A percentile compares a stretch with the other conserved stretches of the same genome.
These are phyloP conservation scores for Botrytis byssoidea DNA, from an alignment of 2,329 filamentous ascomycete species.

Conservation along the genomic window DNA sequence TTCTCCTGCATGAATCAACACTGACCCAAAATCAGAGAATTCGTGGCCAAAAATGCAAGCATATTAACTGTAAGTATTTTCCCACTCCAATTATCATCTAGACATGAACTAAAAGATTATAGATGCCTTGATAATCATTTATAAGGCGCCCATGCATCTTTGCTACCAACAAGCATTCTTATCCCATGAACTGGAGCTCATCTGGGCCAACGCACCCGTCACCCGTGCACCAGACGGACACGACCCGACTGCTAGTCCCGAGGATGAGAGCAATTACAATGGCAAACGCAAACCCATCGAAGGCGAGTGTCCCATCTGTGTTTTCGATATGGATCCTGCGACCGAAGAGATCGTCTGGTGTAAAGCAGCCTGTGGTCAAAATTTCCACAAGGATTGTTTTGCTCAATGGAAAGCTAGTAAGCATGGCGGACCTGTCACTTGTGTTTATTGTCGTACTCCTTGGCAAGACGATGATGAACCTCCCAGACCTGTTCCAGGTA, in stretches of 20 bases:
- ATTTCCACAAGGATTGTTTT: conserved; percentile 54
- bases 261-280: conserved; percentile 23
- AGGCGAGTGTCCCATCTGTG: conserved; percentile 29
- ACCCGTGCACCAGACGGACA: conserved; percentile 24
- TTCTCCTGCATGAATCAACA: background rate
- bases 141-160: conserved; percentile 27
- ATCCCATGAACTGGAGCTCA: conserved; percentile 25
- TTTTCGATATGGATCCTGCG: conserved; percentile 33
- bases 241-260: conserved; percentile 1
- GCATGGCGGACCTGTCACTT: conserved; percentile 47
- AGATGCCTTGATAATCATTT: conserved; percentile 30
- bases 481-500: conserved; percentile 11
- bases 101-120: background rate
- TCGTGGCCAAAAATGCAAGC: conserved; percentile 30
- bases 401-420: conserved; percentile 53
- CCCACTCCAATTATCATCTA: background rate
- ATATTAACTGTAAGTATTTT: conserved; percentile 26
- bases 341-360: conserved; percentile 54
- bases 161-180: conserved; percentile 29
- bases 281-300: conserved; percentile 29
- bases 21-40: conserved; percentile 22
- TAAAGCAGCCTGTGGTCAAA: conserved; percentile 54
- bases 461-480: conserved; percentile 48
- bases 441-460: conserved; percentile 58
- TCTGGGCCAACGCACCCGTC: conserved; percentile 27